Conservation (phyloP, 257 asterid genomes). For the Dorcoceras hygrometricum region DNA sequence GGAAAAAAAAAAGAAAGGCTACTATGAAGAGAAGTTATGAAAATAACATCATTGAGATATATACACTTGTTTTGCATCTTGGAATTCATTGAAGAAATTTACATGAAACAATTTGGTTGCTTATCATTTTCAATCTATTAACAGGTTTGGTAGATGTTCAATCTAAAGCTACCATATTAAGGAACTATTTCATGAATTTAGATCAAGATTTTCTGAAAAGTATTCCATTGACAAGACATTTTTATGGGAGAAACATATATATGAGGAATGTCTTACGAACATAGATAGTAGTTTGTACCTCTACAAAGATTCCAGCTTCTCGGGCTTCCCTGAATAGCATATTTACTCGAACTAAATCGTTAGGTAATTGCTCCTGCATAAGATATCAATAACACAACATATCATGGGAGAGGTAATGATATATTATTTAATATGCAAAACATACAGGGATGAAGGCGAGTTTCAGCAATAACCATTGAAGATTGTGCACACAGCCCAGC, state of each 20-base stretch:
- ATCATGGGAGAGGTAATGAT: slow-evolving; percentile 8
- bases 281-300: slow-evolving; percentile 42
- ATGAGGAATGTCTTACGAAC: slow-evolving; percentile 3
- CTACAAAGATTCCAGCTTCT: slow-evolving; percentile 74
- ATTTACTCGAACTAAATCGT: slow-evolving; percentile 75
- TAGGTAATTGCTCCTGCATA: slow-evolving; percentile 83
- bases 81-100: neutral
- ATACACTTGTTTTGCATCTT: neutral
- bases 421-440: slow-evolving; percentile 12
- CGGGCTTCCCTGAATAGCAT: slow-evolving; percentile 81
- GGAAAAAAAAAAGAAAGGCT: slow-evolving; percentile 17
- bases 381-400: slow-evolving; percentile 18
- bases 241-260: neutral
- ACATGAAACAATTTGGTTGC: neutral
- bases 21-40: slow-evolving; percentile 3
- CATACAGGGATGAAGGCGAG: slow-evolving; percentile 8
- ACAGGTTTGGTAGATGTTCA: neutral
- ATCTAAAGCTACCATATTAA: neutral
- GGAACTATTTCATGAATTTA: neutral
- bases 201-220: neutral
- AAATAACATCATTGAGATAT: neutral
- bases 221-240: neutral
- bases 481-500: neutral
- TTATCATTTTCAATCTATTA: neutral
- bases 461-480: slow-evolving; percentile 11